These are phyloP conservation scores for Colletotrichum paranaense DNA, from an alignment of 2,329 filamentous ascomycete species.

Conservation along the genomic window DNA sequence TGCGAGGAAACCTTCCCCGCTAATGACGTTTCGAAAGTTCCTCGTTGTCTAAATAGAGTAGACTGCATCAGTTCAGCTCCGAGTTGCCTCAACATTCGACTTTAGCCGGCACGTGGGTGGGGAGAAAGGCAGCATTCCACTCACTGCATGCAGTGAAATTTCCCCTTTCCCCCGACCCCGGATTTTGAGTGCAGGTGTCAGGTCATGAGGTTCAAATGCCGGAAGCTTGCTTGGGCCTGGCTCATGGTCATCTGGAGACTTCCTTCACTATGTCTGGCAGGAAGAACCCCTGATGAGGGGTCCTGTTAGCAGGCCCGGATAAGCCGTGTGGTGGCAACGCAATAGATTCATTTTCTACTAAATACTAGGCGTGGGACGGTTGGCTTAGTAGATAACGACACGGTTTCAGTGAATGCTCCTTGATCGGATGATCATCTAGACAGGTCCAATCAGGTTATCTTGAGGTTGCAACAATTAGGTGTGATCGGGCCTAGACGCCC, in stretches of 20 bases:
- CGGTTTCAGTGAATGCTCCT: background rate
- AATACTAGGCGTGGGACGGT: no score
- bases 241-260: no score
- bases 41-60: background rate
- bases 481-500: background rate
- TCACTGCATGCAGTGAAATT: background rate
- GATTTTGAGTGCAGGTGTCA: background rate
- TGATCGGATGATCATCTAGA: background rate
- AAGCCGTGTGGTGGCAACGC: background rate
- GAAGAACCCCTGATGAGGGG: no score
- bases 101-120: constrained; percentile 24
- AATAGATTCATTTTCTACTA: no score
- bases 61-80: background rate
- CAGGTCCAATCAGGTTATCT: background rate
- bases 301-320: background rate
- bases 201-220: background rate
- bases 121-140: background rate
- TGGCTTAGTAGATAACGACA: background rate
- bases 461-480: background rate
- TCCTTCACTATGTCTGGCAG: background rate
- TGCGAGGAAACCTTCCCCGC: background rate
- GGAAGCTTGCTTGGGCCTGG: background rate
- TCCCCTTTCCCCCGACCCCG: constrained; percentile 23
- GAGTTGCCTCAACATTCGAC: background rate
- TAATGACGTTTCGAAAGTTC: no score